Evolutionary conservation across 805 yeast genomes (phyloP).

Genomic region (Brettanomyces nanus): DNA sequence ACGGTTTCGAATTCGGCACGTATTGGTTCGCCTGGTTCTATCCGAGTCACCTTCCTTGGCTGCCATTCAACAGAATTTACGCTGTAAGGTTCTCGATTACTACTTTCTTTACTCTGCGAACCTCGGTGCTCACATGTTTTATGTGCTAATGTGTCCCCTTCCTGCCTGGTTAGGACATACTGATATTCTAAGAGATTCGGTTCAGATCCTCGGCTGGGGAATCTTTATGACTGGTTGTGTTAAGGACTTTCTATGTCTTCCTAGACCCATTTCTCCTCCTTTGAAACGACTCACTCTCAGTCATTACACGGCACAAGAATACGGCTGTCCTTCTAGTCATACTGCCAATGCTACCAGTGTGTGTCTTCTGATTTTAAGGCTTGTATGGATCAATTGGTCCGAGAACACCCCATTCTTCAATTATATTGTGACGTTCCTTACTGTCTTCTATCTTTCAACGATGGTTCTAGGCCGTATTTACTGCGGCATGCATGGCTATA

Average conservation of each 20-base stretch:
- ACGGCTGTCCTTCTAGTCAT: slow-evolving; percentile 92
- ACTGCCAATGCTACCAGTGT: slow-evolving; percentile 92
- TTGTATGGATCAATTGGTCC: slow-evolving; percentile 13
- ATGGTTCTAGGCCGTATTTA: slow-evolving; percentile 76
- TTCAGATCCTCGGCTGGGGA: slow-evolving; percentile 57
- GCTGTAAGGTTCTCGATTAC: slow-evolving; percentile 49
- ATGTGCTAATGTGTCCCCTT: slow-evolving; percentile 79
- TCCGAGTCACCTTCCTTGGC: slow-evolving; percentile 57
- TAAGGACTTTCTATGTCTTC: slow-evolving; percentile 83
- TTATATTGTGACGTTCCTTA: slow-evolving; percentile 10
- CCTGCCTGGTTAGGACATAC: slow-evolving; percentile 75
- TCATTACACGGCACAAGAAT: slow-evolving; percentile 85
- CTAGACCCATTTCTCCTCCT: slow-evolving; percentile 91
- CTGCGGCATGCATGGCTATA: slow-evolving; percentile 96
- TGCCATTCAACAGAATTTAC: slow-evolving; percentile 41
- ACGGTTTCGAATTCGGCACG: slow-evolving; percentile 46
- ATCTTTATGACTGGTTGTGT: slow-evolving; percentile 64
- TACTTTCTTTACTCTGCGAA: slow-evolving; percentile 86
- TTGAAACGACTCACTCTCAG: slow-evolving; percentile 82
- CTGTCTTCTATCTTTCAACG: slow-evolving; percentile 47
- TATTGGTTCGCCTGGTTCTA: slow-evolving; percentile 48
- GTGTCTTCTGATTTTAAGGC: slow-evolving; percentile 37
- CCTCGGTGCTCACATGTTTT: slow-evolving; percentile 89
- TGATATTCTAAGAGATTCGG: slow-evolving; percentile 49
- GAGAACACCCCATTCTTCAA: slow-evolving; percentile 4